Evolutionary conservation across 345 rosid genomes (phyloP), one percentile per base, ranked within the genome.

Genomic region (Citrus mangshanensis): DNA sequence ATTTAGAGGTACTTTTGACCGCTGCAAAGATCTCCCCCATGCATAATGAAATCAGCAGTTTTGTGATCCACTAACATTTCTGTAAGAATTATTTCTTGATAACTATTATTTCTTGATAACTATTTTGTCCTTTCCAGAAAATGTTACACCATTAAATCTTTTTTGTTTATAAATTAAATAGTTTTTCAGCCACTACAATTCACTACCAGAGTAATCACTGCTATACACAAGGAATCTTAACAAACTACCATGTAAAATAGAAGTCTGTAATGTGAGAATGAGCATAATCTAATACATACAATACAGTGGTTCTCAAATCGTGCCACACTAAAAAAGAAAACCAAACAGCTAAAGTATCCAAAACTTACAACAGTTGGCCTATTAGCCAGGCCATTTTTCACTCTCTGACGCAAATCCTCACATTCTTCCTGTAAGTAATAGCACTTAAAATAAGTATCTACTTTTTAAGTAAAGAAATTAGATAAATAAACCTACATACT

Each of bases 381-480:
- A 69, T 77, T 67, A 34, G 76, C 54, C 22, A 60, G 46, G 74
- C 88, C 85, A 65, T 70, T 76, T 71, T 84, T 84, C 68, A 83
- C 80, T 79, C 87, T 81, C 69, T 78, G 77, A 25, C 28, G 69
- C 84, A 91, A 81, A 79, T 88, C 91, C 70, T 86, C 81, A 9
- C 89, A 86, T 70, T 91, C 94, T 72, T 89, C 91, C 94, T 89
- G 87, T 25, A 70, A 79, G 80, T 34, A 69, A 42, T 13, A 82
- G 27, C 22, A 66, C 24, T 61, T 63, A 63, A 42, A 42, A 68
- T 70, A 22, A 70, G 32, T 32, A 28, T 14, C 8, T 37, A 7
- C 40, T 25, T 56, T 63, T 38, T 28, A 76, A 42, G 24, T 3
- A 7, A 70, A 70, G 54, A 51, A 70, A 70, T 7, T 1, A 54